Evolutionary conservation across 148 eudicot genomes (phyloP).

Genomic region (Fagopyrum esculentum): DNA sequence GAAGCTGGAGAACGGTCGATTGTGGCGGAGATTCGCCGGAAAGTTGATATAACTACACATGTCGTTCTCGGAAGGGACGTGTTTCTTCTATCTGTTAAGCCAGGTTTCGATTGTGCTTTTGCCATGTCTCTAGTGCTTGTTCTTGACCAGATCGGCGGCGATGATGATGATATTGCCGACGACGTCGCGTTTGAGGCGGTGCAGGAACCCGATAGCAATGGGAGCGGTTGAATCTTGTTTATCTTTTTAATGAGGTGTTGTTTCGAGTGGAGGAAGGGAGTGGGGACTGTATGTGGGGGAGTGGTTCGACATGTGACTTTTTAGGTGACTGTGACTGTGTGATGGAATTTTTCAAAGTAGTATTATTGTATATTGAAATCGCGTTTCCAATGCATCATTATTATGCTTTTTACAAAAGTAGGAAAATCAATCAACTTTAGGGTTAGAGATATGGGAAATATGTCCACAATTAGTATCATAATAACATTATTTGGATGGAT

Average conservation of each 20-base stretch:
- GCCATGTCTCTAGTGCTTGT: constrained; percentile 80
- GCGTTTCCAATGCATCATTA: neutral
- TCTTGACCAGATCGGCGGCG: constrained; percentile 60
- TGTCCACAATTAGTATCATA: neutral
- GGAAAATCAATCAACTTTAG: too few species aligned
- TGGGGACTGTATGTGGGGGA: neutral
- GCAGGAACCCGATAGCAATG: neutral
- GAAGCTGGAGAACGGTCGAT: constrained; percentile 29
- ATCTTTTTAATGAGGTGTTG: neutral
- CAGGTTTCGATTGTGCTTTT: constrained; percentile 78
- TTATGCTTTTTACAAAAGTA: too few species aligned
- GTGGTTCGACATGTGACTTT: neutral
- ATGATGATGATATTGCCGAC: constrained; percentile 22
- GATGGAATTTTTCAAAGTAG: neutral
- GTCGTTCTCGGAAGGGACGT: constrained; percentile 79
- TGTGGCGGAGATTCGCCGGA: constrained; percentile 73
- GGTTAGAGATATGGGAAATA: neutral
- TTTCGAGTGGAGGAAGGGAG: neutral
- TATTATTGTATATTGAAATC: neutral
- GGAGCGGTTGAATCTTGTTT: neutral
- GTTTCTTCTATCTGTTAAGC: constrained; percentile 42
- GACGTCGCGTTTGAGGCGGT: constrained; percentile 8
- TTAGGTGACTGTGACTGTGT: neutral
- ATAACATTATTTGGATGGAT: too few species aligned
- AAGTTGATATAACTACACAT: constrained; percentile 58